phyloP scores from a whole-genome alignment of 495 filamentous ascomycete genomes.

The Cercophora samala region DNA sequence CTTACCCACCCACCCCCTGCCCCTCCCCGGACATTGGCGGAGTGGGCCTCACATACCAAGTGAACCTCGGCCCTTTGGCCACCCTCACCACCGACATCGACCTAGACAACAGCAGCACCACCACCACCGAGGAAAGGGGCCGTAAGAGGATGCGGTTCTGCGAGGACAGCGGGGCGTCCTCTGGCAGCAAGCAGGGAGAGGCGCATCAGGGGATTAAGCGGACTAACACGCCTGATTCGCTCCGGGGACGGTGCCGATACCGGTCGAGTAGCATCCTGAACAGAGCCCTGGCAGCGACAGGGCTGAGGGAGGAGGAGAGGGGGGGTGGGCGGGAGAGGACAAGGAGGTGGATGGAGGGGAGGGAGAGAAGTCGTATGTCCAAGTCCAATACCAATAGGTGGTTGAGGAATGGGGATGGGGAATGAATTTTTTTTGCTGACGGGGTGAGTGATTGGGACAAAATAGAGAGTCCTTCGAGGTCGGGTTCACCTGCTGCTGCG shows the following conservation, averaged over 20 bases:
- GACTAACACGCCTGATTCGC: slow-evolving; percentile 1
- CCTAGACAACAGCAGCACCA: background rate
- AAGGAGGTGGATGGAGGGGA: background rate
- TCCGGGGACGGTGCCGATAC: slow-evolving; percentile 1
- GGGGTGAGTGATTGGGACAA: background rate
- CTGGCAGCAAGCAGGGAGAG: too few species aligned
- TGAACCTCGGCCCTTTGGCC: background rate
- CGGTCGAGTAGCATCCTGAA: background rate
- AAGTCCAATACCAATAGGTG: background rate
- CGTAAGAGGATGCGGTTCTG: background rate
- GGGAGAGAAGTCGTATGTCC: slow-evolving; percentile 15
- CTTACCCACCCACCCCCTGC: background rate
- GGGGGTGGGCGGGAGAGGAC: too few species aligned
- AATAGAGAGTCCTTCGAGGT: slow-evolving; percentile 20
- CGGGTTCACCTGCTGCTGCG: too few species aligned
- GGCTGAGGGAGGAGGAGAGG: background rate
- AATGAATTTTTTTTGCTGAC: background rate
- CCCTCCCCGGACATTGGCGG: background rate
- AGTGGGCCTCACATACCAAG: background rate
- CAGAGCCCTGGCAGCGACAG: background rate
- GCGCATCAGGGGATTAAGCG: background rate
- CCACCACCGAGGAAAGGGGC: background rate
- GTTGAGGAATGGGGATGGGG: too few species aligned
- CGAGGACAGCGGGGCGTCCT: background rate
- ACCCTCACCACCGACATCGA: background rate